A percentile compares a stretch with the other conserved stretches of the same genome.
Evolutionary conservation across 805 yeast species (phyloP).

Genomic region (Hanseniaspora occidentalis): DNA sequence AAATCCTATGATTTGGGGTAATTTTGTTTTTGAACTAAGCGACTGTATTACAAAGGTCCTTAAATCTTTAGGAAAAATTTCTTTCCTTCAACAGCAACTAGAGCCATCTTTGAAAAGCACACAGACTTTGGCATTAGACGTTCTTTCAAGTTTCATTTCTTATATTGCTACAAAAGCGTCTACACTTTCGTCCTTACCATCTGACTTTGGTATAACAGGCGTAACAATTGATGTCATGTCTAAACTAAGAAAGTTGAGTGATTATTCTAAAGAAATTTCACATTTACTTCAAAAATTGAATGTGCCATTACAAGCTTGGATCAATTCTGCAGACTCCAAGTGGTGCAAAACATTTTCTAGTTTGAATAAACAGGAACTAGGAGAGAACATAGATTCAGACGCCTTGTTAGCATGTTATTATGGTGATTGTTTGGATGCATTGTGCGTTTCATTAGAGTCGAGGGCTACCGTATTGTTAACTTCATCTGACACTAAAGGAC

Average conservation of each 20-base stretch:
- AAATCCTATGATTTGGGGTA: slow-evolving; percentile 35
- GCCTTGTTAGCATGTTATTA: slow-evolving; percentile 52
- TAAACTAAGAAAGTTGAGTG: slow-evolving; percentile 50
- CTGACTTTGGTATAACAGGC: slow-evolving; percentile 61
- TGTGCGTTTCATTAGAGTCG: slow-evolving; percentile 52
- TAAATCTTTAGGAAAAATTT: slow-evolving; percentile 21
- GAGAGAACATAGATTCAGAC: slow-evolving; percentile 24
- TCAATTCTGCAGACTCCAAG: slow-evolving; percentile 45
- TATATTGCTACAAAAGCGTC: slow-evolving; percentile 41
- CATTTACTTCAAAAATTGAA: slow-evolving; percentile 31
- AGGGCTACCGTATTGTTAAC: slow-evolving; percentile 32
- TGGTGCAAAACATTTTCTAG: slow-evolving; percentile 39
- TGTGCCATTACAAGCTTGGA: slow-evolving; percentile 55
- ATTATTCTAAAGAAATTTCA: slow-evolving; percentile 39
- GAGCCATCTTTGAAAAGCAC: slow-evolving; percentile 16
- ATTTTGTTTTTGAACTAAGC: slow-evolving; percentile 45
- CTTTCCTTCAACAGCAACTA: slow-evolving; percentile 15
- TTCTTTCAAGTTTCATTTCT: slow-evolving; percentile 46
- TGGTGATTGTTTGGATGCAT: slow-evolving; percentile 69
- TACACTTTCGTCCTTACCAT: slow-evolving; percentile 37
- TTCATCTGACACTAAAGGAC: neutral
- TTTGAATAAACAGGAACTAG: slow-evolving; percentile 28
- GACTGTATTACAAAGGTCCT: slow-evolving; percentile 31
- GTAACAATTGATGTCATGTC: slow-evolving; percentile 63
- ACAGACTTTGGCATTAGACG: slow-evolving; percentile 22